Evolutionary conservation across 140 eudicot species (phyloP).

Genomic region (Bidens hawaiensis): DNA sequence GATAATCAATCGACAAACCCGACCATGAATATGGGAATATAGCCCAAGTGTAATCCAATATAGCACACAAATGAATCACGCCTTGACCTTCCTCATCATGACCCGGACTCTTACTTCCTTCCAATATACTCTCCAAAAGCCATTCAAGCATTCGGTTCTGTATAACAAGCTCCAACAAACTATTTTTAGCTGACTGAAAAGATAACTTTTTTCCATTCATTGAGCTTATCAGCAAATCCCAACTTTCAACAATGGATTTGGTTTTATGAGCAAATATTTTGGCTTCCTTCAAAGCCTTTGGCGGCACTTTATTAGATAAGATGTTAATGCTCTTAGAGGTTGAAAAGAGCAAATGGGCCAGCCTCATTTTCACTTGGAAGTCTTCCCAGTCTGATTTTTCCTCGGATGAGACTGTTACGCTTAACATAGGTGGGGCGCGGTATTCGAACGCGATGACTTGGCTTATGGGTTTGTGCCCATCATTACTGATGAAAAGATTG

Average conservation of each 20-base stretch:
- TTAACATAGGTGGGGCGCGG: conserved; percentile 43
- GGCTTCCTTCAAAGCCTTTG: conserved; percentile 55
- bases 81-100: conserved; percentile 93
- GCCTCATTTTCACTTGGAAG: conserved; percentile 62
- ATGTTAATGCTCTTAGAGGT: conserved; percentile 62
- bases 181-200: conserved; percentile 50
- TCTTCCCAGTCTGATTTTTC: conserved; percentile 54
- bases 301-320: conserved; percentile 47
- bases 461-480: conserved; percentile 75
- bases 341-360: conserved; percentile 80
- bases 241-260: conserved; percentile 48
- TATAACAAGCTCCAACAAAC: conserved; percentile 65
- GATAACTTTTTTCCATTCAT: conserved; percentile 42
- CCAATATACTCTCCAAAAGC: conserved; percentile 74
- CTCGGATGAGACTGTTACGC: conserved; percentile 24
- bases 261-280: conserved; percentile 60
- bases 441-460: conserved; percentile 73
- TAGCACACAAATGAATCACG: conserved; percentile 85
- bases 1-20: conserved; percentile 80
- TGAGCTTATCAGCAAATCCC: conserved; percentile 51
- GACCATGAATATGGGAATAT: conserved; percentile 76
- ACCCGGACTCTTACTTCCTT: conserved; percentile 48
- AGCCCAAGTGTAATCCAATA: conserved; percentile 88
- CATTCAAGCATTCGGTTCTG: conserved; percentile 74
- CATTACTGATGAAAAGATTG: conserved; percentile 65